Percentiles rank a stretch among this genome's conserved stretches.
Conservation (phyloP, 1,139 yeast genomes). For the Geotrichum carabidarum region DNA sequence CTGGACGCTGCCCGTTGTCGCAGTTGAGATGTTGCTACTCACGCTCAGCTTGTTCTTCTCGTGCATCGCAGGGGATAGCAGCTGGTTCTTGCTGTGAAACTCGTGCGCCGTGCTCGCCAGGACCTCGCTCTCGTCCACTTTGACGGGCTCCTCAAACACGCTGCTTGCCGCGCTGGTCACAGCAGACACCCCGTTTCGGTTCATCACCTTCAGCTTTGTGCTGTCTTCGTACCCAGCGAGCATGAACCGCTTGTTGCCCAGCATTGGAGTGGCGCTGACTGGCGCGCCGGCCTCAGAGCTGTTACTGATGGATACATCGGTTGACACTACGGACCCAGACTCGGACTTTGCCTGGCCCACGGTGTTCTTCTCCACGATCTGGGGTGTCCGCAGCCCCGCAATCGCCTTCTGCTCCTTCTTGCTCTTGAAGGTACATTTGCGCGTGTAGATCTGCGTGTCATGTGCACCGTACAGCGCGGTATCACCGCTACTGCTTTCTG, state of each 20-base stretch:
- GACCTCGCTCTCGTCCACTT: not conserved
- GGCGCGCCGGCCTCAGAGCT: not conserved
- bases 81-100: slow-evolving; percentile 5
- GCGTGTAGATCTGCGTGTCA: slow-evolving; percentile 17
- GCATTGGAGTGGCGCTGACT: not conserved
- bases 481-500: not conserved
- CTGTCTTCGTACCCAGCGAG: slow-evolving; percentile 29
- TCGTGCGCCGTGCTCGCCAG: slow-evolving; percentile 8
- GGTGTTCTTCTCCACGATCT: slow-evolving; percentile 1
- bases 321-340: slow-evolving; percentile 5
- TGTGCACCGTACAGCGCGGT: not conserved
- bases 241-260: slow-evolving; percentile 23
- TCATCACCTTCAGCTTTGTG: slow-evolving; percentile 28
- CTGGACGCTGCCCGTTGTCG: not conserved
- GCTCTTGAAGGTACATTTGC: slow-evolving; percentile 15
- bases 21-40: slow-evolving; percentile 1
- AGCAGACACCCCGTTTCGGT: slow-evolving; percentile 13
- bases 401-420: slow-evolving; percentile 8
- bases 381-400: not conserved
- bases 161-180: slow-evolving; percentile 8
- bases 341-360: slow-evolving; percentile 12
- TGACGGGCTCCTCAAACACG: not conserved
- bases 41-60: slow-evolving; percentile 2
- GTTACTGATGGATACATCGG: slow-evolving; percentile 10
- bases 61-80: not conserved